phyloP scores from a whole-genome alignment of 116 monocot genomes.

The Trichopus zeylanicus region DNA sequence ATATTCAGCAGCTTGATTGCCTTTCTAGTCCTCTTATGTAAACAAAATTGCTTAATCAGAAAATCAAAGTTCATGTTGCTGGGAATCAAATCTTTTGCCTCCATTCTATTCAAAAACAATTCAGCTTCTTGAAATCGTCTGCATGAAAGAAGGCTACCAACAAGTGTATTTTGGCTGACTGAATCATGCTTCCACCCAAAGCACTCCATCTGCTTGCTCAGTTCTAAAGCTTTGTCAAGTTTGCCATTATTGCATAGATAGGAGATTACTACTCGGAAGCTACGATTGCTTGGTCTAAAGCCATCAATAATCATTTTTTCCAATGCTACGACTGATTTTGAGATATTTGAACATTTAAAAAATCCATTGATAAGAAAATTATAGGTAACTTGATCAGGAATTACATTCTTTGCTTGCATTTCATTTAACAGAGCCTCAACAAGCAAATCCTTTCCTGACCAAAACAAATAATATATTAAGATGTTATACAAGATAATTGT shows the following conservation, averaged over 20 bases:
- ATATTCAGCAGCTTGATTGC: conserved; percentile 60
- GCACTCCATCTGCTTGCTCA: conserved; percentile 45
- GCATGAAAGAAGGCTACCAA: conserved; percentile 31
- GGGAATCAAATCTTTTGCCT: conserved; percentile 24
- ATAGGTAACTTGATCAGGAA: conserved; percentile 48
- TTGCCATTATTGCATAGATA: conserved; percentile 37
- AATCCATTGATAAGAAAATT: conserved; percentile 75
- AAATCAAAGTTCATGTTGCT: conserved; percentile 28
- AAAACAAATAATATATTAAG: conserved; percentile 72
- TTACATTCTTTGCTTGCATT: conserved; percentile 35
- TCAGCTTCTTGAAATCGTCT: conserved; percentile 46
- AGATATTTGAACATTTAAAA: conserved; percentile 40
- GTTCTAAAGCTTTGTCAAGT: conserved; percentile 48
- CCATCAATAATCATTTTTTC: conserved; percentile 41
- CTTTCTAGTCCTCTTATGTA: conserved; percentile 27
- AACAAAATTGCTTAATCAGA: conserved; percentile 53
- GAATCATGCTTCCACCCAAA: conserved; percentile 47
- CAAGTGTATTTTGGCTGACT: conserved; percentile 33
- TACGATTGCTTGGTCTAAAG: conserved; percentile 56
- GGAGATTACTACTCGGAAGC: conserved; percentile 41
- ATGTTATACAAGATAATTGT: conserved; percentile 47
- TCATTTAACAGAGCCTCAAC: conserved; percentile 53
- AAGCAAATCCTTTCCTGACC: conserved; percentile 27
- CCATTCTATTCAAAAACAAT: conserved; percentile 24
- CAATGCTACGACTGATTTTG: conserved; percentile 37